phyloP scores from a whole-genome alignment of 306 rosid genomes.

The Citrullus mucosospermus region DNA sequence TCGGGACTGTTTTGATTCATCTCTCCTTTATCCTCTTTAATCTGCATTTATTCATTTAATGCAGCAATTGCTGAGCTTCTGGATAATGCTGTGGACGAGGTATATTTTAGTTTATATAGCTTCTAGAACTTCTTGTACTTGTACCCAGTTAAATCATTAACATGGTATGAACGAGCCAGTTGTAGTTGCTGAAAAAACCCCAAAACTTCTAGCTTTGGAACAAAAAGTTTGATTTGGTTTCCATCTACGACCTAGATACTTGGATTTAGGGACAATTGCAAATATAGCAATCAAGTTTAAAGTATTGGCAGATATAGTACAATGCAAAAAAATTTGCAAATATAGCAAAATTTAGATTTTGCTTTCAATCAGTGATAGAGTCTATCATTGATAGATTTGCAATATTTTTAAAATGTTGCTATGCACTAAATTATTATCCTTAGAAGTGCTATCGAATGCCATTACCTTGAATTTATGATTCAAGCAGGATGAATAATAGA shows the following conservation, averaged over 20 bases:
- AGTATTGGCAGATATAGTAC: too few relatives aligned
- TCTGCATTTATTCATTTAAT: background rate
- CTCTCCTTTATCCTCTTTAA: background rate
- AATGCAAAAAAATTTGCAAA: too few relatives aligned
- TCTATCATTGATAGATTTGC: too few relatives aligned
- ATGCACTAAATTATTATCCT: too few relatives aligned
- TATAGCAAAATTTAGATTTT: too few relatives aligned
- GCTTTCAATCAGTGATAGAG: too few relatives aligned
- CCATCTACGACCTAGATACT: background rate
- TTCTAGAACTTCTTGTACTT: background rate
- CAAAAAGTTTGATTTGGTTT: background rate
- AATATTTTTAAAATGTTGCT: too few relatives aligned
- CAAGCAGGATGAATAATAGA: background rate
- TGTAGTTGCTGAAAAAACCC: background rate
- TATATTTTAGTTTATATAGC: conserved; percentile 12
- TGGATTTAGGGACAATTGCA: background rate
- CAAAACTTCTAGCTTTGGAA: background rate
- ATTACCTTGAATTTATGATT: background rate
- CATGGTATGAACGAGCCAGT: background rate
- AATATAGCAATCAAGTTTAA: too few relatives aligned
- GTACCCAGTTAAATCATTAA: background rate
- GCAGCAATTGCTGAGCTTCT: conserved; percentile 95
- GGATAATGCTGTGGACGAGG: conserved; percentile 98
- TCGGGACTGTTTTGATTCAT: background rate
- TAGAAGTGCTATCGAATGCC: too few relatives aligned